phyloP scores from a whole-genome alignment of 306 rosid species.

The Glycine soja region DNA sequence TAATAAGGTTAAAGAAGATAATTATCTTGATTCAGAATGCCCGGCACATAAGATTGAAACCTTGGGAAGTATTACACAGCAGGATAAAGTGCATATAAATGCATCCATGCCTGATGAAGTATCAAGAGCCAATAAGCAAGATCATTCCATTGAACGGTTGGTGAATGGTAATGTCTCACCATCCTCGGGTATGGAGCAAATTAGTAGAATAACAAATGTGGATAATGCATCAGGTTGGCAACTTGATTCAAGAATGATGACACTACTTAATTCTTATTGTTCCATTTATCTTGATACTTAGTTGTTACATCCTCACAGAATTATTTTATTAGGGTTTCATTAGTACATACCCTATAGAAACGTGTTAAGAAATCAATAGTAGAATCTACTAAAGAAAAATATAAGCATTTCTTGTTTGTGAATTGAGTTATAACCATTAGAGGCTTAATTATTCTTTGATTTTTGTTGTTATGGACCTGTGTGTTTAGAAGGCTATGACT shows the following conservation, averaged over 20 bases:
- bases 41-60: slow-evolving; percentile 59
- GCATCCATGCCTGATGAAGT: slow-evolving; percentile 73
- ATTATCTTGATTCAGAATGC: slow-evolving; percentile 61
- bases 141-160: slow-evolving; percentile 61
- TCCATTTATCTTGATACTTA: neutral
- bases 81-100: slow-evolving; percentile 60
- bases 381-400: neutral
- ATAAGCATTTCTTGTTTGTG: neutral
- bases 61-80: slow-evolving; percentile 60
- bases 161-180: slow-evolving; percentile 62
- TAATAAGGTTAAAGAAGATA: slow-evolving; percentile 70
- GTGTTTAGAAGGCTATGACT: neutral
- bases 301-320: neutral
- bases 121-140: slow-evolving; percentile 74
- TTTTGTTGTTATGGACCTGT: neutral
- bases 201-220: slow-evolving; percentile 66
- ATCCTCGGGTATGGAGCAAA: slow-evolving; percentile 69
- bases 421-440: neutral
- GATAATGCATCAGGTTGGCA: slow-evolving; percentile 77
- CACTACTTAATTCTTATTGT: slow-evolving; percentile 22
- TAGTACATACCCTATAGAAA: neutral
- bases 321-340: slow-evolving; percentile 8
- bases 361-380: neutral
- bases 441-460: neutral
- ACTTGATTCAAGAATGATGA: slow-evolving; percentile 42